Conservation (phyloP, 2,329 filamentous ascomycete species). For the Myriosclerotinia curreyana region DNA sequence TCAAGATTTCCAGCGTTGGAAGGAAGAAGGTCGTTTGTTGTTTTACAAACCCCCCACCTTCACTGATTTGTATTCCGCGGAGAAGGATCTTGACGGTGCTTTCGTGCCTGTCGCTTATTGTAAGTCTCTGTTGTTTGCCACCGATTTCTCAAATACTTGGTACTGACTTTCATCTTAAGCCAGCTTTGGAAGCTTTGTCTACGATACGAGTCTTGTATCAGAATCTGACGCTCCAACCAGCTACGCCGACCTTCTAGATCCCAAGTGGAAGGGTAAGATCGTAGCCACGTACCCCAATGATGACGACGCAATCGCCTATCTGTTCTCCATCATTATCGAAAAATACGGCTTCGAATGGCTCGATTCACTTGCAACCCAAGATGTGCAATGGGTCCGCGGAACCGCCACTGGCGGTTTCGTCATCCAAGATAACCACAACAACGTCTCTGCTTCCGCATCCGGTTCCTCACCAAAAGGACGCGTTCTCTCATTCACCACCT, state of each 20-base stretch:
- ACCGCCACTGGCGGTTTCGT: background rate
- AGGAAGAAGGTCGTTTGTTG: slow-evolving; percentile 27
- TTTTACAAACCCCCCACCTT: slow-evolving; percentile 10
- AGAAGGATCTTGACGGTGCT: slow-evolving; percentile 7
- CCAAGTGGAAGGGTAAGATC: slow-evolving; percentile 12
- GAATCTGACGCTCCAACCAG: slow-evolving; percentile 21
- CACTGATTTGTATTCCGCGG: background rate
- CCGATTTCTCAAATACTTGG: background rate
- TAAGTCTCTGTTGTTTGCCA: background rate
- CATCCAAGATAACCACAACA: background rate
- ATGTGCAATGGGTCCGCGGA: slow-evolving; percentile 13
- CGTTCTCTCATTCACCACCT: slow-evolving; percentile 3
- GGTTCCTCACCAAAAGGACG: background rate
- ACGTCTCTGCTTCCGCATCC: background rate
- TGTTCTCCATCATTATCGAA: slow-evolving; percentile 8
- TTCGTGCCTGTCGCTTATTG: background rate
- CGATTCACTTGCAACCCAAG: background rate
- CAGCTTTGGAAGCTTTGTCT: background rate
- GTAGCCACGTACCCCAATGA: slow-evolving; percentile 12
- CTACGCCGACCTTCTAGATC: slow-evolving; percentile 3
- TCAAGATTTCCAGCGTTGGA: slow-evolving; percentile 53
- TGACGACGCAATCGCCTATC: background rate
- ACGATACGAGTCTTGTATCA: background rate
- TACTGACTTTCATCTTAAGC: background rate
- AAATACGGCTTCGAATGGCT: slow-evolving; percentile 8